Evolutionary conservation across 805 yeast species (phyloP), one percentile per base, ranked within the genome.

Genomic region (Brettanomyces custersianus): DNA sequence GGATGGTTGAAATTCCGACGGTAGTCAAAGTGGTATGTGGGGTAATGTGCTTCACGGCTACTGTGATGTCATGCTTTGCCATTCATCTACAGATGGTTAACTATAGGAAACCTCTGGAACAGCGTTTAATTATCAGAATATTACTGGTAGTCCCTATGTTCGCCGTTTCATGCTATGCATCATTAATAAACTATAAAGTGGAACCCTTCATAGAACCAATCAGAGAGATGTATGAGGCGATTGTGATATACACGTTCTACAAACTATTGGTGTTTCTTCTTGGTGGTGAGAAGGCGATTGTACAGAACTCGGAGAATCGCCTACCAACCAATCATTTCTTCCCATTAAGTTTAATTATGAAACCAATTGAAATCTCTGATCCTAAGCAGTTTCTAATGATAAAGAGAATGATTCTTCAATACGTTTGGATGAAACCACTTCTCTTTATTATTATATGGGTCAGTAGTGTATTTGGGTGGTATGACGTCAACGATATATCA

Each of bases 241-340:
- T 92, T 59, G 96, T 88, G 23, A 83, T 92, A 23, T 92, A 92
- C 57, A 86, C 96, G 2, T 92, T 92, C 55, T 90, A 84, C 63
- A 72, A 90, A 22, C 65, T 87, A 20, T 63, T 92, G 37, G 86
- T 94, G 1, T 73, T 78, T 43, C 72, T 86, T 63, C 66, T 92
- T 8, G 97, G 96, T 0, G 99, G 98, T 13, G 98, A 94, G 52
- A 67, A 94, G 34, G 75, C 75, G 40, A 86, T 92, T 19, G 79
- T 92, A 22, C 73, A 83, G 34, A 38, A 34, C 33, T 42, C 55
- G 2, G 62, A 67, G 41, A 86, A 92, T 3, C 65, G 90, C 30
- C 67, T 70, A 20, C 94, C 96, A 0, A 73, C 78, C 4, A 48
- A 54, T 2, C 92, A 84, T 43, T 79, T 79, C 3, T 85, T 70